phyloP scores from a whole-genome alignment of 139 green algal genomes.

The Volvox reticuliferus region DNA sequence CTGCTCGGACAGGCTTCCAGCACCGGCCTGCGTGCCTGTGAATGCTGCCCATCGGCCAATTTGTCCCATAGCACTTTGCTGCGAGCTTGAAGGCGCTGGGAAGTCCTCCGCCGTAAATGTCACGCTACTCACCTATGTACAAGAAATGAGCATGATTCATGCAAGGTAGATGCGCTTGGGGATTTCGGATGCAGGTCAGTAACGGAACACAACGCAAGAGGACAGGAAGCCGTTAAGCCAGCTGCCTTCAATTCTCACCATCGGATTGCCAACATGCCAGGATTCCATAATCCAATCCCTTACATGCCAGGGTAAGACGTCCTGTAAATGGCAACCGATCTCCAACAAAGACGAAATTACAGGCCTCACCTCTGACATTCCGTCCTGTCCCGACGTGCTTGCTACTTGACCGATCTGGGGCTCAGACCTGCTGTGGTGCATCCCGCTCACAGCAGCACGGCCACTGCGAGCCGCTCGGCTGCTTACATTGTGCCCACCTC shows the following conservation, averaged over 20 bases:
- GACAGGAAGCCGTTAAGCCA: too few species aligned
- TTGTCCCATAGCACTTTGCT: neutral
- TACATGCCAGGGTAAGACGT: too few species aligned
- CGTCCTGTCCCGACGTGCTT: neutral
- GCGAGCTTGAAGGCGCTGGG: constrained; percentile 53
- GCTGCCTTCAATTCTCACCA: too few species aligned
- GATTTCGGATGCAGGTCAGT: too few species aligned
- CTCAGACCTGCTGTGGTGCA: constrained; percentile 64
- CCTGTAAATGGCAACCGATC: too few species aligned
- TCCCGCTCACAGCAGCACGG: neutral
- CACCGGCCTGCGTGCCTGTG: neutral
- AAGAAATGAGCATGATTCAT: neutral
- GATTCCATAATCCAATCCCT: too few species aligned
- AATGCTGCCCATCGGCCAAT: constrained; percentile 64
- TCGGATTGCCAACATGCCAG: too few species aligned
- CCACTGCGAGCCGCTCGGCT: constrained; percentile 5
- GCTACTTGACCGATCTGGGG: constrained; percentile 7
- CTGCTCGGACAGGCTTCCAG: constrained; percentile 37
- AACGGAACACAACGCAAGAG: too few species aligned
- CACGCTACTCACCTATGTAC: constrained; percentile 51
- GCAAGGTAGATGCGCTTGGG: too few species aligned
- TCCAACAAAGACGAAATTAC: neutral
- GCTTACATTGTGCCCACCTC: constrained; percentile 54
- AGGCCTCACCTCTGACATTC: neutral
- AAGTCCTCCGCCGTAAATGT: constrained; percentile 74